Evolutionary conservation across 1,284 basidiomycete genomes (phyloP), one percentile per base, ranked within the genome.

Genomic region (Leccinum ponderosum): DNA sequence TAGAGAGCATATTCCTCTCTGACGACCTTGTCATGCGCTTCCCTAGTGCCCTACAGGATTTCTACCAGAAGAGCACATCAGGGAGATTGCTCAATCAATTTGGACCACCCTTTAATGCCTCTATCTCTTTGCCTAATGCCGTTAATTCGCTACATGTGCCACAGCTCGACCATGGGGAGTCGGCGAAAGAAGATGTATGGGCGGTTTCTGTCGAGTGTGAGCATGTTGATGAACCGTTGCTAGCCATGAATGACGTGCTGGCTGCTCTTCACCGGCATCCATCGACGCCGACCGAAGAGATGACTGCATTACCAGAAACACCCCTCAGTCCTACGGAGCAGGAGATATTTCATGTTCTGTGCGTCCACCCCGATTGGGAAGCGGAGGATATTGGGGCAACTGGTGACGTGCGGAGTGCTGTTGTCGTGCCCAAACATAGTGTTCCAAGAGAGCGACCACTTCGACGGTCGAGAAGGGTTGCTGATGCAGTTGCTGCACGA

Each of bases 321-420:
- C 87, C 87, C 27, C 78, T 90, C 57, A 89, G 81, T 63, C 84
- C 85, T n/a, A 84, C 81, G 14, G 88, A 90, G 66, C 83, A 87
- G 69, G 85, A 87, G 69, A 84, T 90, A 56, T 90, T 90, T 74
- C 83, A 78, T 48, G 79, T 80, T 55, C 72, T 90, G 27, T 90
- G 86, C 65, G 76, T 81, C 31, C 80, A 80, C 59, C 78, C 83
- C 29, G 86, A 87, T 63, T 87, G 83, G 81, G 83, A 85, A 48
- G 69, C 71, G 63, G 80, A 81, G 20, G 74, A 69, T 64, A 57
- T 22, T 35, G 62, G 48, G 39, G 29, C 51, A 44, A 51, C 51
- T 2, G 53, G 48, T 15, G 50, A 47, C 27, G 63, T 51, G 9
- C 56, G 56, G 11, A 64, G 54, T 56, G 59, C 15, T 25, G 61